Percentiles rank a stretch among this genome's conserved stretches.
Conservation (phyloP, 257 asterid species). For the Coffea eugenioides region DNA sequence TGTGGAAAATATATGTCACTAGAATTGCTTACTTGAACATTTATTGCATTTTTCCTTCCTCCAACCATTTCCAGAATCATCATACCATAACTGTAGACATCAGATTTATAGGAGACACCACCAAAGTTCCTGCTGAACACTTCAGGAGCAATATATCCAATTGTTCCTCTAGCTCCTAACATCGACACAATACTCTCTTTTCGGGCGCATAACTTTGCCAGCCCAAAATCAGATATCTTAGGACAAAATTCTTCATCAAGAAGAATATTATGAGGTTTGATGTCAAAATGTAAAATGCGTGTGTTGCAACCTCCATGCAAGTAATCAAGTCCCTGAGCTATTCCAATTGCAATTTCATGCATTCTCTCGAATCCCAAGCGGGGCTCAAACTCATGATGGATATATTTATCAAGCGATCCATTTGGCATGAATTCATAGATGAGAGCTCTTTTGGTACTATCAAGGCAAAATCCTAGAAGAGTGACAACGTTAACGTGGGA, state of each 20-base stretch:
- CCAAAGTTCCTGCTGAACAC: slow-evolving; percentile 25
- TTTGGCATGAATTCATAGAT: slow-evolving; percentile 38
- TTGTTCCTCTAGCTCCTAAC: slow-evolving; percentile 26
- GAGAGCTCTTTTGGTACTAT: slow-evolving; percentile 27
- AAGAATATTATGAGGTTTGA: slow-evolving; percentile 39
- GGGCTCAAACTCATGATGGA: neutral
- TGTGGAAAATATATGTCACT: slow-evolving; percentile 27
- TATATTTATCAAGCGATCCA: slow-evolving; percentile 34
- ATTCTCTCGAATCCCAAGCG: slow-evolving; percentile 20
- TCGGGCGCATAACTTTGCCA: slow-evolving; percentile 23
- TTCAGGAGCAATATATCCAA: slow-evolving; percentile 37
- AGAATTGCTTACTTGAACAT: neutral
- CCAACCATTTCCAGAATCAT: slow-evolving; percentile 36
- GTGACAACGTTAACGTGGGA: slow-evolving; percentile 29
- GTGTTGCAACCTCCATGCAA: slow-evolving; percentile 34
- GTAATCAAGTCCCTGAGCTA: slow-evolving; percentile 35
- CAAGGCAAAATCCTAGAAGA: slow-evolving; percentile 33
- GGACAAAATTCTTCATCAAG: slow-evolving; percentile 33
- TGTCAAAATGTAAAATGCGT: slow-evolving; percentile 34
- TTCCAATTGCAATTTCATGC: slow-evolving; percentile 25
- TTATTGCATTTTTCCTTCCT: slow-evolving; percentile 19
- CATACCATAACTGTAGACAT: slow-evolving; percentile 36
- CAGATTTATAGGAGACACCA: slow-evolving; percentile 30
- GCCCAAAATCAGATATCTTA: slow-evolving; percentile 37
- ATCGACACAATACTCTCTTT: slow-evolving; percentile 23